These are phyloP conservation scores for Bromus sterilis DNA, from an alignment of 176 grass and related monocot species.

Conservation along the genomic window DNA sequence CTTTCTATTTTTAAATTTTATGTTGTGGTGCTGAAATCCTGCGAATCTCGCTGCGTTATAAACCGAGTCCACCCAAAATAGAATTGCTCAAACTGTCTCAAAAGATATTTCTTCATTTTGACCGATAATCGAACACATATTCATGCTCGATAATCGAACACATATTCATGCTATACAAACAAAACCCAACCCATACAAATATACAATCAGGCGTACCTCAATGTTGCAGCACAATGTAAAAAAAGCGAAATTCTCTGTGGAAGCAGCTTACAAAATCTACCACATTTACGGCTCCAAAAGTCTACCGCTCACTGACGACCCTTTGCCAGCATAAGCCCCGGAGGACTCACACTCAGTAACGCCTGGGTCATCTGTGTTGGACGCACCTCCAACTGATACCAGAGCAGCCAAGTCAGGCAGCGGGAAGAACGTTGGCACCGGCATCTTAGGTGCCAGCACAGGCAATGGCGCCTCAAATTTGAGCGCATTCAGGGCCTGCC, in stretches of 20 bases:
- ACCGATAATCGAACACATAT: not conserved
- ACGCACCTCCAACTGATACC: not conserved
- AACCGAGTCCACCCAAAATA: too few relatives aligned
- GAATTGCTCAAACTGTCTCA: not conserved
- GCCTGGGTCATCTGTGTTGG: not conserved
- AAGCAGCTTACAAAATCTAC: not conserved
- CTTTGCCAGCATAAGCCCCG: not conserved
- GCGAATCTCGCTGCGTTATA: not conserved
- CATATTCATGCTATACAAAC: not conserved
- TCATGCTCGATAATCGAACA: not conserved
- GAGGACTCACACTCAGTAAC: conserved; percentile 1
- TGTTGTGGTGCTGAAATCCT: too few relatives aligned
- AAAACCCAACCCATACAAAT: not conserved
- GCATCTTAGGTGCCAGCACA: conserved; percentile 42
- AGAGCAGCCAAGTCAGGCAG: conserved; percentile 18
- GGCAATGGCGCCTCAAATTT: conserved; percentile 63
- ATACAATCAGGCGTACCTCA: not conserved
- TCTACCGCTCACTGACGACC: not conserved
- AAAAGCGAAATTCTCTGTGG: not conserved
- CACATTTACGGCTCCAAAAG: conserved; percentile 14
- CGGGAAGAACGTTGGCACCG: conserved; percentile 54
- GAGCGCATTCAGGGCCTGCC: conserved; percentile 49
- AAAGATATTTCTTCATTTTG: not conserved
- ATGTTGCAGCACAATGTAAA: not conserved
- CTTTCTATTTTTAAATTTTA: too few relatives aligned